Evolutionary conservation across 2,329 filamentous ascomycete genomes (phyloP).

Genomic region (Epichloe sylvatica): DNA sequence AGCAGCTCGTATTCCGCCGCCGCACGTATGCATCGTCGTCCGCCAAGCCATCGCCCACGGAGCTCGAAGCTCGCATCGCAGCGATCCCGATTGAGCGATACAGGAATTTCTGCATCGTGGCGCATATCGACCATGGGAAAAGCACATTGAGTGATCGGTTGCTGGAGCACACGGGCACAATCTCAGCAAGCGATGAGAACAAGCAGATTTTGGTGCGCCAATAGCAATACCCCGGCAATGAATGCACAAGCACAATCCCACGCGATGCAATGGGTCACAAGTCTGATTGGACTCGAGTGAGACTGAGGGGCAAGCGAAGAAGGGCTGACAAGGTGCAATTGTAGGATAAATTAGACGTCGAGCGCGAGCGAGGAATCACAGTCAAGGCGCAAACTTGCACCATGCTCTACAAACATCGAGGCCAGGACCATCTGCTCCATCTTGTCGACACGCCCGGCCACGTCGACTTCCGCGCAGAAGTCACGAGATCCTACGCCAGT

Average conservation of each 20-base stretch:
- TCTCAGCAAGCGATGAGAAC: conserved; percentile 63
- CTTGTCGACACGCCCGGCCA: conserved; percentile 94
- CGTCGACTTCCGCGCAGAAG: conserved; percentile 94
- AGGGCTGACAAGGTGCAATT: not conserved
- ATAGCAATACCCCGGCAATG: too few relatives aligned
- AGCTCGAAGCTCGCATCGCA: conserved; percentile 42
- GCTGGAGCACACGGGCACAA: conserved; percentile 87
- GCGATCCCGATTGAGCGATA: conserved; percentile 66
- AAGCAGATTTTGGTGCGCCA: conserved; percentile 64
- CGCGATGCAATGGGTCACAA: not conserved
- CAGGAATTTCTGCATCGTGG: conserved; percentile 97
- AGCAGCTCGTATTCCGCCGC: conserved; percentile 6
- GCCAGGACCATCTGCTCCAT: conserved; percentile 82
- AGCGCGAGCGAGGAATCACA: conserved; percentile 73
- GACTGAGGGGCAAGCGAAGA: not conserved
- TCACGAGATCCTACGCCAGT: conserved; percentile 87
- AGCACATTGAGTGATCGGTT: conserved; percentile 87
- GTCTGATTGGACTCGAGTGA: too few relatives aligned
- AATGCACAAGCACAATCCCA: too few relatives aligned
- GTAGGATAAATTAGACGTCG: conserved; percentile 56
- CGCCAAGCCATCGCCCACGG: conserved; percentile 18
- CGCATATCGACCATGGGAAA: conserved; percentile 97
- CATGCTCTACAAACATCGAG: conserved; percentile 85
- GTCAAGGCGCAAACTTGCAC: conserved; percentile 98
- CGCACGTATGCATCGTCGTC: conserved; percentile 7